A percentile compares a stretch with the other conserved stretches of the same genome.
These are phyloP conservation scores for Aaosphaeria pasadenensis DNA, from an alignment of 2,329 filamentous ascomycete genomes.

Conservation along the genomic window DNA sequence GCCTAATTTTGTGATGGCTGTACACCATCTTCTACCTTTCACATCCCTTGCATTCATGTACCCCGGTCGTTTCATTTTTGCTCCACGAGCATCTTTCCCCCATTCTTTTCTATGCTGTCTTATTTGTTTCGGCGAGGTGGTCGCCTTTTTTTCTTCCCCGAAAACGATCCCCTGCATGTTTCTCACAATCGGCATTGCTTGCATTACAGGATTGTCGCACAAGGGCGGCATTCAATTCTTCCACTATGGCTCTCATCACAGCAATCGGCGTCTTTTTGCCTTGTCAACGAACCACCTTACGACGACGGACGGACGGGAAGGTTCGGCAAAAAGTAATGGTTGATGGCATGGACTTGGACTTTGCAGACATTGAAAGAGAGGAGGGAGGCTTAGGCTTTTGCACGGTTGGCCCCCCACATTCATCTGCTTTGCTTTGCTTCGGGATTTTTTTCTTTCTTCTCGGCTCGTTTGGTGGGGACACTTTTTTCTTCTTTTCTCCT, in stretches of 20 bases:
- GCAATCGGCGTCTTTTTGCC: neutral
- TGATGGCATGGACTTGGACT: no score
- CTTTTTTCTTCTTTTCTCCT: no score
- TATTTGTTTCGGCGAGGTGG: slow-evolving; percentile 1
- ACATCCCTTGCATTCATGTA: slow-evolving; percentile 10
- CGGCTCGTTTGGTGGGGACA: no score
- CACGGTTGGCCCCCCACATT: no score
- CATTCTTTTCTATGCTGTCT: slow-evolving; percentile 3
- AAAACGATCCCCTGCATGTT: neutral
- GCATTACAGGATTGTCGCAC: neutral
- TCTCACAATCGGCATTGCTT: neutral
- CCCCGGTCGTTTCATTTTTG: slow-evolving; percentile 1
- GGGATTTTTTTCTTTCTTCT: no score
- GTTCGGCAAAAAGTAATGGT: no score
- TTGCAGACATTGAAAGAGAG: no score
- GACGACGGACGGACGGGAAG: neutral
- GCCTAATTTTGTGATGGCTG: slow-evolving; percentile 1
- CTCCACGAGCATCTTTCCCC: neutral
- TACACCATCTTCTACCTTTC: slow-evolving; percentile 1
- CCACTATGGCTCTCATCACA: neutral
- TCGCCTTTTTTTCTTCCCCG: neutral
- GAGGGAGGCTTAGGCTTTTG: no score
- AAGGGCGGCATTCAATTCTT: neutral
- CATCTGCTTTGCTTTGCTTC: no score
- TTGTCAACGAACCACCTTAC: neutral